phyloP scores from a whole-genome alignment of 1,284 basidiomycete genomes.

The Leccinum pallidistipes region DNA sequence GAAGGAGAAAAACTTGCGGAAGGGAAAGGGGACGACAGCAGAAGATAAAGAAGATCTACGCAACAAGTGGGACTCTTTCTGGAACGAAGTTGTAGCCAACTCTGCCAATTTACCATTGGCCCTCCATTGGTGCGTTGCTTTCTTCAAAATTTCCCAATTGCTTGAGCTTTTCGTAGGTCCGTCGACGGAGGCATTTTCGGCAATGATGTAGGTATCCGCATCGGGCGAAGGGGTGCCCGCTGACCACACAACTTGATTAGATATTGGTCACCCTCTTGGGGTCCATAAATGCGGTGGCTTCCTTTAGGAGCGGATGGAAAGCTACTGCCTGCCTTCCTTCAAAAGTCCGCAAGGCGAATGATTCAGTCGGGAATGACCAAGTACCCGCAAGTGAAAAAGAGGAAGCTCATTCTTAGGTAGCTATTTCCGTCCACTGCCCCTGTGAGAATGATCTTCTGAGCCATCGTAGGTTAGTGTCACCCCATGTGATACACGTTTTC shows the following conservation, averaged over 20 bases:
- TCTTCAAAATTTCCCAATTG: conserved; percentile 1
- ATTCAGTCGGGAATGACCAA: conserved; percentile 6
- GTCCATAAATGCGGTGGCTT: conserved; percentile 59
- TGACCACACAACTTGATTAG: conserved; percentile 37
- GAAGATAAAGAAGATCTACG: conserved; percentile 58
- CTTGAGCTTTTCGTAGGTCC: conserved; percentile 49
- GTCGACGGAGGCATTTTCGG: conserved; percentile 62
- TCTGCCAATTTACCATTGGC: conserved; percentile 78
- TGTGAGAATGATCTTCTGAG: background rate
- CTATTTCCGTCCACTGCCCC: background rate
- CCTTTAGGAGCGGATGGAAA: conserved; percentile 74
- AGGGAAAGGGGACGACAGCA: conserved; percentile 50
- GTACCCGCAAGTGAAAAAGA: conserved; percentile 11
- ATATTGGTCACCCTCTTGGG: conserved; percentile 63
- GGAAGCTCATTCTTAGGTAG: conserved; percentile 6
- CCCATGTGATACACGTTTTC: background rate
- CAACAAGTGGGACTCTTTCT: conserved; percentile 66
- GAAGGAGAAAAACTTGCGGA: conserved; percentile 54
- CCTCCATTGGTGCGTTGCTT: conserved; percentile 71
- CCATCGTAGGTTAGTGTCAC: background rate
- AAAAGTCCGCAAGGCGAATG: background rate
- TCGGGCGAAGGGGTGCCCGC: background rate
- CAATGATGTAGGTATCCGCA: conserved; percentile 50
- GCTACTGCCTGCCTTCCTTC: conserved; percentile 56
- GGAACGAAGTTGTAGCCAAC: conserved; percentile 75